Conservation (phyloP, 2,329 filamentous ascomycete species). For the Decorospora gaudefroyi region DNA sequence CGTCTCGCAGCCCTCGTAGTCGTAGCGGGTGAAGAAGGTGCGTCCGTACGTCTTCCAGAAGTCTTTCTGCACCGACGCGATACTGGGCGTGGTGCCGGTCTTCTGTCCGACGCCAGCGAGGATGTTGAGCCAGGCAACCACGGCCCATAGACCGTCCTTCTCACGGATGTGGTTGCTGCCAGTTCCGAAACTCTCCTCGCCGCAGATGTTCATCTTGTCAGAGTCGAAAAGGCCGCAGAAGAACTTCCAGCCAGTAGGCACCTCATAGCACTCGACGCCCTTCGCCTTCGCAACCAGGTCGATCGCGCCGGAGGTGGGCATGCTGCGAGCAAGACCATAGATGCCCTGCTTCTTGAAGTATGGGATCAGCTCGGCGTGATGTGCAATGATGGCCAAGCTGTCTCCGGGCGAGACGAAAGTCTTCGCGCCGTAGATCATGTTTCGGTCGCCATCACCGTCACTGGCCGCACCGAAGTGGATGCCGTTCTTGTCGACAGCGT, state of each 20-base stretch:
- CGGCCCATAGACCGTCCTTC: constrained; percentile 97
- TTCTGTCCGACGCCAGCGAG: constrained; percentile 90
- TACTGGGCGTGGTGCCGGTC: constrained; percentile 81
- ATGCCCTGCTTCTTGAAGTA: constrained; percentile 99
- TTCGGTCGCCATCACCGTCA: constrained; percentile 96
- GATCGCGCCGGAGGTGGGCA: constrained; percentile 95
- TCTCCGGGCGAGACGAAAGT: constrained; percentile 96
- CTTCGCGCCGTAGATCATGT: constrained; percentile 99
- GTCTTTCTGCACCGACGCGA: constrained; percentile 93
- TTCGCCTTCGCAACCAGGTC: constrained; percentile 96
- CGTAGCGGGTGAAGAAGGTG: constrained; percentile 98
- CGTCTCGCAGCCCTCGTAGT: constrained; percentile 93
- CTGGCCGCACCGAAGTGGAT: constrained; percentile 97
- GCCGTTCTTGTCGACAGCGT: constrained; percentile 85
- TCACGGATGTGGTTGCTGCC: constrained; percentile 98
- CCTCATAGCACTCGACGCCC: constrained; percentile 89
- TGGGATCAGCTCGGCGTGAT: constrained; percentile 93
- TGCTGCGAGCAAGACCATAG: constrained; percentile 91
- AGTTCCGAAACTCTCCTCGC: constrained; percentile 97
- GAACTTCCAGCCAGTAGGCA: constrained; percentile 98
- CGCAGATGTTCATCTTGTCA: constrained; percentile 99
- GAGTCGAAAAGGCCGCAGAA: constrained; percentile 96
- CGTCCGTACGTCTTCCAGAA: constrained; percentile 97
- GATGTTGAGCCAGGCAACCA: constrained; percentile 98
- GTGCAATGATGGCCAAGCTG: constrained; percentile 95